Percentiles rank a stretch among this genome's conserved stretches.
phyloP scores from a whole-genome alignment of 2,329 filamentous ascomycete genomes.

The Geosmithia putterillii region DNA sequence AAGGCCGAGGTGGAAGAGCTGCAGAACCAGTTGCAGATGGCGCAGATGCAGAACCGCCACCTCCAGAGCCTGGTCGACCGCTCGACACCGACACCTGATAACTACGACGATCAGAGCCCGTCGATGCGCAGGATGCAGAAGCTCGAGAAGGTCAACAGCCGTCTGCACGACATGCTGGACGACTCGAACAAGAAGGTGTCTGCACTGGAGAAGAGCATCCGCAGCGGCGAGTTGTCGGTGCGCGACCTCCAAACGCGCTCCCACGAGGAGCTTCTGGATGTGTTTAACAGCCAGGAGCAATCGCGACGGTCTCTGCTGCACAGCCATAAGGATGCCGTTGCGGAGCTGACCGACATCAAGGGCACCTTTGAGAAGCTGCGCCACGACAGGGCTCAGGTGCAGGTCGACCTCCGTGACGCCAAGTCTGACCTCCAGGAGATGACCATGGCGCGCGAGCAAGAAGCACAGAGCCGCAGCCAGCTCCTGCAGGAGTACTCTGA shows the following conservation, averaged over 20 bases:
- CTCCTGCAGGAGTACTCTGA: constrained; percentile 87
- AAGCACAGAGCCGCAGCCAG: constrained; percentile 76
- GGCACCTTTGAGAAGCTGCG: constrained; percentile 77
- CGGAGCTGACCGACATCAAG: constrained; percentile 79
- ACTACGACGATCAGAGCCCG: constrained; percentile 63
- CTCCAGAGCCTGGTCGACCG: constrained; percentile 78
- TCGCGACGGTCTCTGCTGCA: constrained; percentile 71
- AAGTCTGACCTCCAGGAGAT: constrained; percentile 77
- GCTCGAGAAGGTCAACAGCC: constrained; percentile 81
- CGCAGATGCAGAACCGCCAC: constrained; percentile 90
- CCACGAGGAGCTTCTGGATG: constrained; percentile 85
- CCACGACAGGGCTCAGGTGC: constrained; percentile 64
- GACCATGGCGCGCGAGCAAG: constrained; percentile 67
- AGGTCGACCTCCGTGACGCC: constrained; percentile 77
- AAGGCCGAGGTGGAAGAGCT: constrained; percentile 84
- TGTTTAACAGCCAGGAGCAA: constrained; percentile 87
- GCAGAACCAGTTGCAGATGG: constrained; percentile 86
- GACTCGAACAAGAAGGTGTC: constrained; percentile 91
- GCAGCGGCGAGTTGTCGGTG: constrained; percentile 74
- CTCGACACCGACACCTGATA: constrained; percentile 48
- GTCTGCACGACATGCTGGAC: constrained; percentile 87
- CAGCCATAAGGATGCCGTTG: constrained; percentile 73
- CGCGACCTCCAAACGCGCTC: constrained; percentile 88
- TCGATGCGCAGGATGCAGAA: constrained; percentile 76
- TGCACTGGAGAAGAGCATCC: constrained; percentile 73